phyloP scores from a whole-genome alignment of 192 early-diverging fungal species.

The Mortierella alpina region DNA sequence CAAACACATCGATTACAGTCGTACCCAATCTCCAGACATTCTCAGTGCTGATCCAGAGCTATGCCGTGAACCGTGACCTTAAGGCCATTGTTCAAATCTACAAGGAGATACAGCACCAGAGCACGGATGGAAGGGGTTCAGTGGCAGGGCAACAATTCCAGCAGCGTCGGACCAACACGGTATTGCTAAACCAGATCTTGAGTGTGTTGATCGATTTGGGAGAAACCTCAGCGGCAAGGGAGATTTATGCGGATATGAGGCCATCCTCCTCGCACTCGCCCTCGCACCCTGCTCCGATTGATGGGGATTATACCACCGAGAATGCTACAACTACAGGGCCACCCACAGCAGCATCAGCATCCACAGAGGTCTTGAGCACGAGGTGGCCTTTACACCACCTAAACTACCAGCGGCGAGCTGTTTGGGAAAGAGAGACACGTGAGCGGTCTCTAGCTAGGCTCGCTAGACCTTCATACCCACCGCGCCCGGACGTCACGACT shows the following conservation, averaged over 20 bases:
- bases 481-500: constrained; percentile 21
- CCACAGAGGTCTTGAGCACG: no score
- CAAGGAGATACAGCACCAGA: constrained; percentile 7
- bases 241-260: constrained; percentile 15
- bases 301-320: not conserved
- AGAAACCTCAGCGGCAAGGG: constrained; percentile 22
- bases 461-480: not conserved
- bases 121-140: not conserved
- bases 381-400: no score
- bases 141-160: not conserved
- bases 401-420: no score
- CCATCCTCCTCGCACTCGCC: not conserved
- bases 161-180: constrained; percentile 12
- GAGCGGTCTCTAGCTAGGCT: no score
- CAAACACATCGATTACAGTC: not conserved
- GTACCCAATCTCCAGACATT: constrained; percentile 35
- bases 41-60: constrained; percentile 38
- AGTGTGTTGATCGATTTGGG: constrained; percentile 25
- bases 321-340: not conserved
- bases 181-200: constrained; percentile 35
- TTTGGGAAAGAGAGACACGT: no score
- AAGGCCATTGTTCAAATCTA: constrained; percentile 26
- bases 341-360: not conserved
- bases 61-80: constrained; percentile 16
- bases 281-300: no score